A percentile compares a stretch with the other conserved stretches of the same genome.
phyloP scores from a whole-genome alignment of 352 stramenopile genomes.

The Sclerospora graminicola region DNA sequence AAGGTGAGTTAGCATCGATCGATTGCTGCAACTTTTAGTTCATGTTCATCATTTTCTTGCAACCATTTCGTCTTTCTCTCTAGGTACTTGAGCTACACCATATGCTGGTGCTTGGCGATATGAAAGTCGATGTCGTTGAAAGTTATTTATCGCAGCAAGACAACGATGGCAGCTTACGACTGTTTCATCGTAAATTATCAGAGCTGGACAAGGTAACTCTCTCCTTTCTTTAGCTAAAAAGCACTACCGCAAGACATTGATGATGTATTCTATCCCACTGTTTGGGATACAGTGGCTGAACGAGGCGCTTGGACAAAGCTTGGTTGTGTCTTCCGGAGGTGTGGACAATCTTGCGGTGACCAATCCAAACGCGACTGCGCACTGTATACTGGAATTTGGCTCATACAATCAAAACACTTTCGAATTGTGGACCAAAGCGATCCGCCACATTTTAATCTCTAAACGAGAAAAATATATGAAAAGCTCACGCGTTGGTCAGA shows the following conservation, averaged over 20 bases:
- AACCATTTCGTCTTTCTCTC: neutral
- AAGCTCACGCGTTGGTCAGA: slow-evolving; percentile 12
- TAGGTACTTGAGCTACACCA: slow-evolving; percentile 68
- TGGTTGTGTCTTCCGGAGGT: slow-evolving; percentile 35
- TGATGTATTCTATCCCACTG: neutral
- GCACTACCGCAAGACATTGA: too few species aligned
- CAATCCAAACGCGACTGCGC: slow-evolving; percentile 46
- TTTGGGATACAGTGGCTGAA: slow-evolving; percentile 49
- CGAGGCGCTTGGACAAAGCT: slow-evolving; percentile 45
- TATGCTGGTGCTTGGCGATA: slow-evolving; percentile 68
- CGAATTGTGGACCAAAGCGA: slow-evolving; percentile 78
- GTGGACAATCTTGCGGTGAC: slow-evolving; percentile 39
- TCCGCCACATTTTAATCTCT: slow-evolving; percentile 50
- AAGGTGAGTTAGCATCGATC: slow-evolving; percentile 30
- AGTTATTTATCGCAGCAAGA: slow-evolving; percentile 16
- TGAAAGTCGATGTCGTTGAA: slow-evolving; percentile 68
- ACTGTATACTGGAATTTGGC: slow-evolving; percentile 65
- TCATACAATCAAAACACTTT: slow-evolving; percentile 78
- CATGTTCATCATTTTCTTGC: too few species aligned
- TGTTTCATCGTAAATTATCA: slow-evolving; percentile 68
- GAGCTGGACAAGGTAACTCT: slow-evolving; percentile 56
- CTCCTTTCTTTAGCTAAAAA: neutral
- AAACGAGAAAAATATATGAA: slow-evolving; percentile 34
- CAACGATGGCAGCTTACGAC: slow-evolving; percentile 21
- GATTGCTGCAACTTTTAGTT: neutral